Conservation (phyloP, 2,329 filamentous ascomycete genomes). For the Pseudogymnoascus sp. region DNA sequence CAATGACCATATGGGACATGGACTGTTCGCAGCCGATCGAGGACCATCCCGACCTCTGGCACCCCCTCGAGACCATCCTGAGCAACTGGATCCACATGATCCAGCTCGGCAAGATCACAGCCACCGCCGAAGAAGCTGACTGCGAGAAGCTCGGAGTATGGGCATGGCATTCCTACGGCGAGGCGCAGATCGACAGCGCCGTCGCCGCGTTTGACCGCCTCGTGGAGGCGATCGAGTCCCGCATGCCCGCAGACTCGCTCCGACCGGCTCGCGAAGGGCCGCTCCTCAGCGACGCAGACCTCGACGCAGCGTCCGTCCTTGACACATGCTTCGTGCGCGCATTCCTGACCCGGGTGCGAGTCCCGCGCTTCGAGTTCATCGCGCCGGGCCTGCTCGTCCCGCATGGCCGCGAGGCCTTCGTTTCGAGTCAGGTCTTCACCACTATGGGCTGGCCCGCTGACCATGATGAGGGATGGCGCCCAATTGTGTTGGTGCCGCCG, state of each 20-base stretch:
- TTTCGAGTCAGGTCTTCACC: neutral
- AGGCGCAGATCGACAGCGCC: neutral
- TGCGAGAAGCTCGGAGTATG: neutral
- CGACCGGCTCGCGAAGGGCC: neutral
- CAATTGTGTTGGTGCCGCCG: neutral
- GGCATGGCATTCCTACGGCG: neutral
- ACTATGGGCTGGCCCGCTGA: neutral
- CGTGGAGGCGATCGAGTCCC: conserved; percentile 10
- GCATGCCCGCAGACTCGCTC: neutral
- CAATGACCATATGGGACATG: conserved; percentile 12
- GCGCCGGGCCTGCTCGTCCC: conserved; percentile 11
- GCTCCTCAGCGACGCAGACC: neutral
- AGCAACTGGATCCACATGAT: conserved; percentile 21
- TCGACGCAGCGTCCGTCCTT: neutral
- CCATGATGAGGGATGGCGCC: too few species aligned
- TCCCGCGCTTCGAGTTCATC: conserved; percentile 11
- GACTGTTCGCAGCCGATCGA: conserved; percentile 15
- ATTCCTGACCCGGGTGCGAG: neutral
- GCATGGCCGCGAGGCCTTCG: neutral
- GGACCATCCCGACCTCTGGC: conserved; percentile 17
- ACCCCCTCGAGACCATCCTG: conserved; percentile 23
- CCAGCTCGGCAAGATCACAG: conserved; percentile 16
- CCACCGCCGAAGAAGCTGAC: neutral
- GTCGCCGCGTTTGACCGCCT: conserved; percentile 10
- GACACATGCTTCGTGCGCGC: conserved; percentile 1